Evolutionary conservation across 2,329 filamentous ascomycete genomes (phyloP), one percentile per base, ranked within the genome.

Genomic region (Torrubiellomyces zombiae): DNA sequence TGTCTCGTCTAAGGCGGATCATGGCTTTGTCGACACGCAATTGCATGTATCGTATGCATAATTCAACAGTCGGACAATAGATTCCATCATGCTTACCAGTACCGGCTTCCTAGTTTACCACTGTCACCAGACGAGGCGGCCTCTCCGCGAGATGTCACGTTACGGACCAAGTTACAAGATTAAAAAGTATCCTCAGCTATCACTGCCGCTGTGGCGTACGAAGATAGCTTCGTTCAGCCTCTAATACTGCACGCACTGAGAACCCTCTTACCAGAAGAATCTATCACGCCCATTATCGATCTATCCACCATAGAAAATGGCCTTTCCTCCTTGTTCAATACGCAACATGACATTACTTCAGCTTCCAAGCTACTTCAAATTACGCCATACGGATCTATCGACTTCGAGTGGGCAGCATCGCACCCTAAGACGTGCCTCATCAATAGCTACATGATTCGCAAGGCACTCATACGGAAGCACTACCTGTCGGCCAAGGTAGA

Each of bases 381-480:
- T 44, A 67, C 71, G 3, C 68, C 78, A 17, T 98, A 98, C 52
- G 89, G 98, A 50, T 60, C 67, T 20, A 67, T 95, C 30, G 79
- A 92, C 44, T 95, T 93, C 47, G 73, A 79, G 27, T 70, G 76
- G 39, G 65, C 78, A 11, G 59, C 77, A 29, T 48, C 58, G 2
- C 60, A 81, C 37, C 53, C 76, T 0, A 45, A 51, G 1, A 70
- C 67, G 0, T 69, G 65, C 8, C 58, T 93, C 2, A 63, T 80
- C 38, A 95, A 94, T 51, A 80, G 81, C 43, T 95, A 94, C 51
- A 67, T 94, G 44, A 91, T 95, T 46, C 78, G 89, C 41, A 95
- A 95, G 58, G 89, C 89, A 0, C 61, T 98, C 12, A 95, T 95
- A 39, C 71, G 89, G 30, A 98, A 98, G 51, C 89, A 98, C 48